Evolutionary conservation across 441 rosid species (phyloP), one percentile per base, ranked within the genome.

Genomic region (Populus trichocarpa): DNA sequence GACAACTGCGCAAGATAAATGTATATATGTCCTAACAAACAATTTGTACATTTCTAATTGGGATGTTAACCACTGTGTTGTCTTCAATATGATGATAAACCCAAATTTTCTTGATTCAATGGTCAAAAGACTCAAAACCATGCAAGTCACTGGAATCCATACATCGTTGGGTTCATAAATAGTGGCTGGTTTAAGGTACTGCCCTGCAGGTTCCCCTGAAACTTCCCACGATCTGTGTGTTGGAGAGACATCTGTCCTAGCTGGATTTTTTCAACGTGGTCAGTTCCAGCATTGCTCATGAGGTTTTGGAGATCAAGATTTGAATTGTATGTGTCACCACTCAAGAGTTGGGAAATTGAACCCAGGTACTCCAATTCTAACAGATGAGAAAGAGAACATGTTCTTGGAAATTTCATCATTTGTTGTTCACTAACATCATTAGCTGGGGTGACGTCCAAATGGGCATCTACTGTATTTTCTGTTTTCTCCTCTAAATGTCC

Each of bases 361-460:
- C 84, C 84, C 84, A 85, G 85, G 77, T 83, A 88, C 71, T 91
- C 98, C 83, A 90, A 67, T 78, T 94, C 97, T 84, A 88, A 36
- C 28, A 91, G 82, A 77, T 89, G 89, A 80, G 93, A 77, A 20
- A 90, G 80, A 6, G 97, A 92, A 71, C 80, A 88, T 33, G 88
- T 80, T 76, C 89, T 90, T 4, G 93, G 91, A 68, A 92, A 81
- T 81, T 86, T 89, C 87, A 84, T 69, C 79, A 70, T 57, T 61
- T 83, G 78, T 72, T 79, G 86, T 50, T 53, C 88, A 72, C 7
- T 61, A 46, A 40, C 77, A 65, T 76, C 84, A 72, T 22, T 75
- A 22, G 57, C 9, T 35, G n/a, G 63, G 63, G 73, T 66, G 67
- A 10, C 73, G 16, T 65, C 78, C 73, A 72, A 61, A 66, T 81